Base-by-base conservation (phyloP, 495 filamentous ascomycete species). In the Viridothelium virens region DNA sequence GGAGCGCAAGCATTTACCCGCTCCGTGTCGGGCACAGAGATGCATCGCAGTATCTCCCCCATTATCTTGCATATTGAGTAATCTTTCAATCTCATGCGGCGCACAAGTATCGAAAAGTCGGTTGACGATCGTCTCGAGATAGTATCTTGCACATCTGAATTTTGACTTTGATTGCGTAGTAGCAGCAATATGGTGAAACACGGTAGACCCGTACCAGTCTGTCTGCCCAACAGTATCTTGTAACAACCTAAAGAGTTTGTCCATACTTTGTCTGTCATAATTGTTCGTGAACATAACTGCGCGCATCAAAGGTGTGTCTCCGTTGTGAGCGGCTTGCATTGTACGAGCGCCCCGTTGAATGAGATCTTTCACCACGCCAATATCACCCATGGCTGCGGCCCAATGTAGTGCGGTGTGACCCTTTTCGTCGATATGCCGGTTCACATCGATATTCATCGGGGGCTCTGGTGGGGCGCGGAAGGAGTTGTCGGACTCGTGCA, bases 371-470 rank as follows among this genome's bases (percentile, higher is more conserved):
- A 97, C 90, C 38, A 97, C 89, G 37, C 91, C 89, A 18, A 97
- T 78, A 71, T 98, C 94, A 48, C 93, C 94, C 94, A 98, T 97
- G n/a, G 94, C 89, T 66, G 90, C 89, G 18, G 91, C 94, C 94
- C 94, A 98, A 73, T 98, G 94, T 65, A 98, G 81, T 2, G 92
- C 91, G 2, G 90, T 93, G 70, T 97, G 91, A 3, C 85, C 85
- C 62, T 93, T 90, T 25, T 90, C 86, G 71, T 98, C 94, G 70
- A 98, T 96, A 37, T 86, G 78, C 73, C 90, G 89, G 77, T 97
- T 87, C 14, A 95, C 86, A 67, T 96, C 85, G 73, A 94, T 95
- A 70, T 90, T 86, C 16, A 83, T 75, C 0, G 94, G 94, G 7
- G 93, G 91, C 50, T 87, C 82, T 6, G 92, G 91, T 33, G 88